phyloP scores from a whole-genome alignment of 495 filamentous ascomycete species.

The Hyaloscypha hepaticicola region DNA sequence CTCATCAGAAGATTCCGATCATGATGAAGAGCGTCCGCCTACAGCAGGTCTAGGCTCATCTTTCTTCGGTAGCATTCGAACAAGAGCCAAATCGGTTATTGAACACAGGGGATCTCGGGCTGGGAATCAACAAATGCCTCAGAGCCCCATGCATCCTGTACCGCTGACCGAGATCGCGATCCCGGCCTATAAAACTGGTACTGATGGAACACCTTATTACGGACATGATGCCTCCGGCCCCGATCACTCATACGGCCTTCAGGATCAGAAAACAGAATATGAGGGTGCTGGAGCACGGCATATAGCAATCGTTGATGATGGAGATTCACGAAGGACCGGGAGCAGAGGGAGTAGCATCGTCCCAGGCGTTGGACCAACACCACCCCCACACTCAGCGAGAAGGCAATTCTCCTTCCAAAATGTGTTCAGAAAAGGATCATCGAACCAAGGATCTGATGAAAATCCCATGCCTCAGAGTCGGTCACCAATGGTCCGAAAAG shows the following conservation, averaged over 20 bases:
- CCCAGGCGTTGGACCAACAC: constrained; percentile 37
- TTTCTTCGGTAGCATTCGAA: constrained; percentile 61
- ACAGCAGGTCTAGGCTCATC: constrained; percentile 50
- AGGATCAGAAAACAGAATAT: constrained; percentile 39
- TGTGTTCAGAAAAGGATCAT: constrained; percentile 54
- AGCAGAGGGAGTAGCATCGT: constrained; percentile 33
- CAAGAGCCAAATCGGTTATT: constrained; percentile 49
- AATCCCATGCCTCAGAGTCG: constrained; percentile 36
- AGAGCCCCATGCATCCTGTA: constrained; percentile 57
- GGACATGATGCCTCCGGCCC: constrained; percentile 14
- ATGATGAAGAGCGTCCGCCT: constrained; percentile 46
- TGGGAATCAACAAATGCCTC: constrained; percentile 28
- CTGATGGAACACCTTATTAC: constrained; percentile 40
- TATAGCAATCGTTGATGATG: constrained; percentile 38
- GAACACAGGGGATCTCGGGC: constrained; percentile 41
- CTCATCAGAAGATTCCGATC: constrained; percentile 52
- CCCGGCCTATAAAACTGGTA: constrained; percentile 49
- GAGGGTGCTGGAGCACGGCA: constrained; percentile 39
- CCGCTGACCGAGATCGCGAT: constrained; percentile 59
- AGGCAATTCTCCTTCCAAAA: constrained; percentile 93
- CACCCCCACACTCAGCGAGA: constrained; percentile 54
- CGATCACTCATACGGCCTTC: constrained; percentile 22
- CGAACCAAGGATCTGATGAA: constrained; percentile 38
- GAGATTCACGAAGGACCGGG: constrained; percentile 31
- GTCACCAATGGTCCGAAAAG: constrained; percentile 34